A percentile compares a stretch with the other conserved stretches of the same genome.
These are phyloP conservation scores for Aspergillus sergii DNA, from an alignment of 2,329 filamentous ascomycete species.

Conservation along the genomic window DNA sequence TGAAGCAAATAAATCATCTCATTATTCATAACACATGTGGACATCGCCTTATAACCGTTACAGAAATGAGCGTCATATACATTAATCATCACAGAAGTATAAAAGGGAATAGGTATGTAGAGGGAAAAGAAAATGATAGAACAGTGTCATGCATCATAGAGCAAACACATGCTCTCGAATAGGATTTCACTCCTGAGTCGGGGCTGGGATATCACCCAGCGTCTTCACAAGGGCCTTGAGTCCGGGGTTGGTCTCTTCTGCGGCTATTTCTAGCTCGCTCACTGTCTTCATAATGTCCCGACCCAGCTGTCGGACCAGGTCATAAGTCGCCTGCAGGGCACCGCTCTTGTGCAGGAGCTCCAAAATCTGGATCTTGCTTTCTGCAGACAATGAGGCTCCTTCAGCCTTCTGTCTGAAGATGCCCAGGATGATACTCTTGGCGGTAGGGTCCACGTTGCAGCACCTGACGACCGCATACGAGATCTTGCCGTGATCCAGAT, in stretches of 20 bases:
- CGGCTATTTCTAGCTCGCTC: conserved; percentile 11
- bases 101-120: neutral
- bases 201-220: conserved; percentile 12
- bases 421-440: conserved; percentile 13
- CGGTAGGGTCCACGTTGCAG: conserved; percentile 9
- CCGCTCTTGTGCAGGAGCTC: conserved; percentile 13
- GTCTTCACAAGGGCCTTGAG: conserved; percentile 13
- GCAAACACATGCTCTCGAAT: neutral
- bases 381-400: conserved; percentile 7
- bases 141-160: neutral
- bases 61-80: conserved; percentile 1
- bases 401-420: conserved; percentile 17
- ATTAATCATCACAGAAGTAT: neutral
- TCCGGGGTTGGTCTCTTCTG: conserved; percentile 12
- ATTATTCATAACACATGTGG: conserved; percentile 2
- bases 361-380: conserved; percentile 16
- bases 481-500: conserved; percentile 46
- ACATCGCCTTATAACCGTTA: neutral
- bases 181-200: conserved; percentile 1
- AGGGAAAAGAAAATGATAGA: neutral
- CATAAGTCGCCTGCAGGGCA: conserved; percentile 14
- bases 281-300: conserved; percentile 11
- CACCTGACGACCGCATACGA: conserved; percentile 36
- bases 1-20: neutral
- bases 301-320: conserved; percentile 13